phyloP scores from a whole-genome alignment of 2,329 filamentous ascomycete species.

The Neofusicoccum kwambonambiense region DNA sequence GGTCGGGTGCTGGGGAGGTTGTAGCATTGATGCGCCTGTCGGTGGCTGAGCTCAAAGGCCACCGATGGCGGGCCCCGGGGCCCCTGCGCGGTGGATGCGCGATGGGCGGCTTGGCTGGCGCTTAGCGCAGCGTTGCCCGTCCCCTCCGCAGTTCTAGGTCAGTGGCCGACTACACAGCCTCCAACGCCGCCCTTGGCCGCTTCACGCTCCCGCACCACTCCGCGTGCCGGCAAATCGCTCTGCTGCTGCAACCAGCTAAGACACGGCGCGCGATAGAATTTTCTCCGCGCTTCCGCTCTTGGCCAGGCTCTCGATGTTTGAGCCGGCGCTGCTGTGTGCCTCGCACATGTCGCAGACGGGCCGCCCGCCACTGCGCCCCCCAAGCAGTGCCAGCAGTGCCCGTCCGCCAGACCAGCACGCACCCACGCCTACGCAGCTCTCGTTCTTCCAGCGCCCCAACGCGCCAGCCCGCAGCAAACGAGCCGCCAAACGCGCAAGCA shows the following conservation, averaged over 20 bases:
- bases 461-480: no score
- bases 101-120: neutral
- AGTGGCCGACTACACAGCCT: conserved; percentile 1
- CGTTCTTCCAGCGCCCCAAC: neutral
- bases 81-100: neutral
- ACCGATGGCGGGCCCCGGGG: neutral
- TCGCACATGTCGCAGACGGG: neutral
- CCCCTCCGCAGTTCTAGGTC: conserved; percentile 2
- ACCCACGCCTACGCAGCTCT: neutral
- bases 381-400: neutral
- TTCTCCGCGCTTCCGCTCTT: conserved; percentile 11
- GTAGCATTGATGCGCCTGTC: neutral
- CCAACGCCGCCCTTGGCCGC: neutral
- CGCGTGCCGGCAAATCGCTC: neutral
- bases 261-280: neutral
- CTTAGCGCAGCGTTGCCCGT: neutral
- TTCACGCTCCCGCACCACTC: neutral
- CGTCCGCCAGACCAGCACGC: neutral
- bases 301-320: neutral
- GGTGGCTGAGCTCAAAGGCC: conserved; percentile 5
- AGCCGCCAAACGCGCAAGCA: neutral
- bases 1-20: neutral
- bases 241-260: neutral
- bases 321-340: neutral
- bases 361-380: neutral